Evolutionary conservation across 345 rosid genomes (phyloP).

Genomic region (Aethionema arabicum): DNA sequence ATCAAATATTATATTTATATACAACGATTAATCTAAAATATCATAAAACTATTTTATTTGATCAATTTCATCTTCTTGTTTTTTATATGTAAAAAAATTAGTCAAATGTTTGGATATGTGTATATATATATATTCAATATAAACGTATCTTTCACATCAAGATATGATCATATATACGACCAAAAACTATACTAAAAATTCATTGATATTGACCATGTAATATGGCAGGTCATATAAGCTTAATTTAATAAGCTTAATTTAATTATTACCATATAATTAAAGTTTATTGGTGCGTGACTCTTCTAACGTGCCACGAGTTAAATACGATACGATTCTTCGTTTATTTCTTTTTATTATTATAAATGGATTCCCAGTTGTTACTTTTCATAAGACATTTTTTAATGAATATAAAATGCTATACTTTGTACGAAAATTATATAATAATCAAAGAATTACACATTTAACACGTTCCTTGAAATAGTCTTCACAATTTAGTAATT

Average conservation of each 20-base stretch:
- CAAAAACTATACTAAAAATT: conserved; percentile 8
- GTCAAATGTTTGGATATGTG: background rate
- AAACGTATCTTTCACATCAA: background rate
- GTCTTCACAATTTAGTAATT: background rate
- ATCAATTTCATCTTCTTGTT: too few relatives aligned
- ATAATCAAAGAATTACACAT: conserved; percentile 22
- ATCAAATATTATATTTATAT: too few relatives aligned
- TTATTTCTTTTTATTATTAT: background rate
- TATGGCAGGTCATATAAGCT: conserved; percentile 15
- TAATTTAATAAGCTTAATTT: background rate
- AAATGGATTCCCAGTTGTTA: conserved; percentile 18
- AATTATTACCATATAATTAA: background rate
- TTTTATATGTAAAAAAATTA: background rate
- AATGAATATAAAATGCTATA: conserved; percentile 8
- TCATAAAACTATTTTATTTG: too few relatives aligned
- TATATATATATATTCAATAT: background rate
- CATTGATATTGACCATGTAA: conserved; percentile 8
- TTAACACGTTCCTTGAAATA: conserved; percentile 19
- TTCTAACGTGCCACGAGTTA: conserved; percentile 12
- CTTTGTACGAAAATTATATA: background rate
- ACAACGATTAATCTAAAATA: too few relatives aligned
- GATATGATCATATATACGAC: conserved; percentile 12
- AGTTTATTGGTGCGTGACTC: conserved; percentile 3
- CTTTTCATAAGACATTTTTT: background rate
- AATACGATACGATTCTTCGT: conserved; percentile 16